Conservation (phyloP, 192 early-diverging fungal genomes). For the Podila clonocystis region DNA sequence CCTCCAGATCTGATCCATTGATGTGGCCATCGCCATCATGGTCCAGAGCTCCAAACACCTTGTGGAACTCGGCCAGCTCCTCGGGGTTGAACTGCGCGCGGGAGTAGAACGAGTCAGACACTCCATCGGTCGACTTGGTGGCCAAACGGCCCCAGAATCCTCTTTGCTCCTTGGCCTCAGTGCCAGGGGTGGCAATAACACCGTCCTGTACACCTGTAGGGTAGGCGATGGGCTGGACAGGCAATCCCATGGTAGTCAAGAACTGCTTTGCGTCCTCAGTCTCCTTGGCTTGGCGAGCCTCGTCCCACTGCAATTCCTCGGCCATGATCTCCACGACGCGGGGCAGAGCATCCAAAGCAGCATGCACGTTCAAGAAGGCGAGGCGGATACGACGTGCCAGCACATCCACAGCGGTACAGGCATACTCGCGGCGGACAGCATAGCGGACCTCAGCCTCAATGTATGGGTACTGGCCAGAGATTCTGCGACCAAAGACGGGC, state of each 20-base stretch:
- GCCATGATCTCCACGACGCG: conserved; percentile 93
- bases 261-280: conserved; percentile 76
- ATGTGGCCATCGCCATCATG: conserved; percentile 68
- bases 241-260: conserved; percentile 94
- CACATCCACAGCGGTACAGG: conserved; percentile 93
- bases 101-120: conserved; percentile 52
- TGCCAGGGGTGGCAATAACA: conserved; percentile 11
- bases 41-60: conserved; percentile 66
- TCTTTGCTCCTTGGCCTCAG: conserved; percentile 15
- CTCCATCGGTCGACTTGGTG: conserved; percentile 36
- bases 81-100: conserved; percentile 71
- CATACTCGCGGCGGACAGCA: conserved; percentile 92
- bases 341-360: conserved; percentile 87
- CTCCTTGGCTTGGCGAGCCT: conserved; percentile 74
- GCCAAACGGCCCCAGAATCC: conserved; percentile 37
- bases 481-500: conserved; percentile 83
- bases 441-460: conserved; percentile 95
- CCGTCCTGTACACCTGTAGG: conserved; percentile 48
- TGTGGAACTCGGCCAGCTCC: conserved; percentile 67
- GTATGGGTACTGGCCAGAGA: conserved; percentile 89
- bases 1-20: conserved; percentile 57
- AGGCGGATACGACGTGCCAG: conserved; percentile 90
- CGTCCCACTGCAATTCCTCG: conserved; percentile 84
- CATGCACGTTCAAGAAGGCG: conserved; percentile 94
- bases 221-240: conserved; percentile 51